Evolutionary conservation across 2,329 filamentous ascomycete genomes (phyloP).

Genomic region (Trichophyton verrucosum): DNA sequence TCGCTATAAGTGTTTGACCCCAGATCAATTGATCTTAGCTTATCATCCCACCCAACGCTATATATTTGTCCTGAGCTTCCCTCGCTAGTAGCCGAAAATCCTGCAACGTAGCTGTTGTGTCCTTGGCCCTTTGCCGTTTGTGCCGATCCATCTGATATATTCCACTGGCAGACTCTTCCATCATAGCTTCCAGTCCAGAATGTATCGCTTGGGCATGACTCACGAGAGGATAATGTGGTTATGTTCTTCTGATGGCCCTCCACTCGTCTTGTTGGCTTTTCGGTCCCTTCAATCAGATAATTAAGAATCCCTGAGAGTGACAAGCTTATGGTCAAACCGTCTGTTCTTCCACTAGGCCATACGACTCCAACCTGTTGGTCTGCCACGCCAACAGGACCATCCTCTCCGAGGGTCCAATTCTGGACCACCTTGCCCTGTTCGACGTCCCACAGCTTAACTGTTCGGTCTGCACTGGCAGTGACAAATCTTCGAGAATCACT

Average conservation of each 20-base stretch:
- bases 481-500: conserved; percentile 75
- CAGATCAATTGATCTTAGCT: conserved; percentile 64
- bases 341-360: conserved; percentile 68
- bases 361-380: conserved; percentile 93
- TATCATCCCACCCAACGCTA: conserved; percentile 91
- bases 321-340: conserved; percentile 80
- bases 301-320: conserved; percentile 81
- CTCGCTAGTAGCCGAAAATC: conserved; percentile 49
- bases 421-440: conserved; percentile 65
- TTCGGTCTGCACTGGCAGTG: conserved; percentile 88
- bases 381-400: conserved; percentile 41
- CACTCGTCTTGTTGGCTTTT: conserved; percentile 57
- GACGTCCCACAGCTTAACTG: conserved; percentile 85
- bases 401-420: conserved; percentile 72
- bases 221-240: conserved; percentile 56
- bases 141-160: conserved; percentile 56
- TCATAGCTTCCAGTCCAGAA: conserved; percentile 89
- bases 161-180: conserved; percentile 75
- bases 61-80: conserved; percentile 50
- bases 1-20: conserved; percentile 64
- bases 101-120: conserved; percentile 76
- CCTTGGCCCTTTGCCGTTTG: conserved; percentile 62
- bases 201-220: conserved; percentile 42
- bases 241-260: conserved; percentile 87
- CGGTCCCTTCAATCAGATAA: conserved; percentile 64